Percentiles rank a stretch among this genome's conserved stretches.
Conservation (phyloP, 2,329 filamentous ascomycete species). For the Stachybotrys elegans region DNA sequence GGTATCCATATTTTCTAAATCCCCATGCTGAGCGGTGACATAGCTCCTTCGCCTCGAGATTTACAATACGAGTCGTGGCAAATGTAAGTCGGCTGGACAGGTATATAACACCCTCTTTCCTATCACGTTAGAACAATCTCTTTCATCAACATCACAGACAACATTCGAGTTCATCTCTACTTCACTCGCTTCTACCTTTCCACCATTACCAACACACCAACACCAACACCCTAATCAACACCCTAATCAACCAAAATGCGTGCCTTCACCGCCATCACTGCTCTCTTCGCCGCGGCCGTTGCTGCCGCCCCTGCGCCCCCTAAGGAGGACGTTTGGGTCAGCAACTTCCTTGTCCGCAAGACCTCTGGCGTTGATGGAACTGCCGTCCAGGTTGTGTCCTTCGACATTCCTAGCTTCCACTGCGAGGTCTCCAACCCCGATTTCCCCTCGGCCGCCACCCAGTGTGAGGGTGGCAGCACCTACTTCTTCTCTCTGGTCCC, state of each 20-base stretch:
- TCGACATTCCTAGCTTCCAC: constrained; percentile 7
- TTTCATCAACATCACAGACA: too few species aligned
- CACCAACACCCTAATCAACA: neutral
- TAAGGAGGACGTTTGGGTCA: constrained; percentile 8
- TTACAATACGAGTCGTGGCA: too few species aligned
- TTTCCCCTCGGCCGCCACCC: constrained; percentile 5
- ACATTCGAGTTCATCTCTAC: too few species aligned
- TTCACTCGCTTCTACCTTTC: too few species aligned
- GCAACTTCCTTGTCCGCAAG: constrained; percentile 8
- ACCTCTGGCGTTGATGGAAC: constrained; percentile 4
- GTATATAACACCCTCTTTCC: too few species aligned
- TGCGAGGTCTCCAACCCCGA: constrained; percentile 6
- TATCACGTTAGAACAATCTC: too few species aligned
- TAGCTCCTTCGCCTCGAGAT: too few species aligned
- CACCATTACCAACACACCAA: too few species aligned
- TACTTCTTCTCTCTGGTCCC: constrained; percentile 8
- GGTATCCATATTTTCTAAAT: too few species aligned
- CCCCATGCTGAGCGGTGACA: too few species aligned
- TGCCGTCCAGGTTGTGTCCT: constrained; percentile 6
- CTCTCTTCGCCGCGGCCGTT: constrained; percentile 5
- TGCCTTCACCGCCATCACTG: constrained; percentile 6
- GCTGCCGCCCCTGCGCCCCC: constrained; percentile 4
- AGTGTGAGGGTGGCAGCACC: constrained; percentile 7
- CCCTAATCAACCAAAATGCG: constrained; percentile 5
- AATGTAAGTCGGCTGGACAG: too few species aligned